Base-by-base conservation (phyloP, 2,329 filamentous ascomycete genomes). In the Hortaea sp. region DNA sequence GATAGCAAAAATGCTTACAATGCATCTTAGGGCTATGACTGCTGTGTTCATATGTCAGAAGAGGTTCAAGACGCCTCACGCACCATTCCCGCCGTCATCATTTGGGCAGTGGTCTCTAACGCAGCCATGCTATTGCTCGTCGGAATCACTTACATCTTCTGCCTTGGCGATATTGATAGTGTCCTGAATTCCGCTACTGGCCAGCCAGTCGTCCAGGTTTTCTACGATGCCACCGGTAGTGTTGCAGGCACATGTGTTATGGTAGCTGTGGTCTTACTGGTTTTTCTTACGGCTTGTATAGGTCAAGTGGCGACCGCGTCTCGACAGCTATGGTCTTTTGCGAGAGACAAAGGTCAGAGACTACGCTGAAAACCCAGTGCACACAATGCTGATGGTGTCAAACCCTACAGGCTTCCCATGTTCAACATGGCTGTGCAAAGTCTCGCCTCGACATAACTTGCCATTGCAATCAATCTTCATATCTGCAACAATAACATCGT, bases 241-340 rank as follows among this genome's bases (percentile, higher is more conserved):
- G 49, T 52, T 13, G 56, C 52, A 1, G 64, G 57, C 7, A 58
- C 63, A 9, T 62, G 53, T 12, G 57, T 59, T 5, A 59, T 65
- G 44, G 59, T 58, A 1, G 50, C 57, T 4, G 52, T 64, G 27
- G 53, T 67, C 37, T 59, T 65, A 34, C 43, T 66, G 44, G 57
- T 61, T 28, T 52, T 57, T n/a, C 58, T 56, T 5, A 60, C 54
- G 45, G 58, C 56, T 49, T 53, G 57, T 47, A 57, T 68, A 42
- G 60, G 56, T 20, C 56, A 61, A 41, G 57, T 66, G 2, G 66
- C 66, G 2, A 65, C 67, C 1, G 61, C 66, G 5, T 66, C 63
- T 13, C 56, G 63, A 39, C 62, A 68, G 50, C 51, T 66, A n/a
- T 63, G 59, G 53, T 56, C 46, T 1, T 46, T 49, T 32, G 48